phyloP scores from a whole-genome alignment of 2,329 filamentous ascomycete species.

The Ophiostoma populinum region DNA sequence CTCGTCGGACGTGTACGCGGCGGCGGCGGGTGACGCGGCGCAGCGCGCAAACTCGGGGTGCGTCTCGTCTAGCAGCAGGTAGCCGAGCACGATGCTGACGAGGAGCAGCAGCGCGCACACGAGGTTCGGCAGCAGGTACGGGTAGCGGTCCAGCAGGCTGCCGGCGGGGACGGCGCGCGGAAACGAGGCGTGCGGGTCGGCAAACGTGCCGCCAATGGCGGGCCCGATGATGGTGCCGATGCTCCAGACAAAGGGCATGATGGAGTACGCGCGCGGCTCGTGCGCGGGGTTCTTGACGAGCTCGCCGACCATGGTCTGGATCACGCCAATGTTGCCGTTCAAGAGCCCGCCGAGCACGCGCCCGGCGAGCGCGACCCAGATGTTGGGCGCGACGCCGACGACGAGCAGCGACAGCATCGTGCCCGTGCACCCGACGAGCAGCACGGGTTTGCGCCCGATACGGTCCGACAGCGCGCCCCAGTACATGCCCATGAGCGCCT shows the following conservation, averaged over 20 bases:
- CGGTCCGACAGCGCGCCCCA: constrained; percentile 76
- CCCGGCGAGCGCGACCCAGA: constrained; percentile 66
- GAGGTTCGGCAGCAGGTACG: constrained; percentile 79
- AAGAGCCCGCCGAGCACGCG: constrained; percentile 63
- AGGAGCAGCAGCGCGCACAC: constrained; percentile 64
- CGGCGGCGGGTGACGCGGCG: constrained; percentile 26
- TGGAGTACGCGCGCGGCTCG: constrained; percentile 71
- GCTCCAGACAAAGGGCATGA: constrained; percentile 91
- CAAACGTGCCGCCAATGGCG: constrained; percentile 73
- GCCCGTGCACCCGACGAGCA: constrained; percentile 64
- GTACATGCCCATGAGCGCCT: constrained; percentile 71
- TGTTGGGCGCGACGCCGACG: constrained; percentile 67
- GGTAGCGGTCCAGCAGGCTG: constrained; percentile 59
- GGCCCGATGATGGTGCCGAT: constrained; percentile 81
- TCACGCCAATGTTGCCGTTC: constrained; percentile 83
- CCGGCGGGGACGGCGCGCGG: constrained; percentile 50
- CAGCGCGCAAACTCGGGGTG: constrained; percentile 51
- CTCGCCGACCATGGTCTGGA: constrained; percentile 87
- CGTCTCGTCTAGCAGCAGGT: constrained; percentile 69
- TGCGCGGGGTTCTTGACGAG: constrained; percentile 69
- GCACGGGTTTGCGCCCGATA: constrained; percentile 69
- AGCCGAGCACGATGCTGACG: constrained; percentile 65
- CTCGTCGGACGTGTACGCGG: constrained; percentile 41
- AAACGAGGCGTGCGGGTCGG: constrained; percentile 58
- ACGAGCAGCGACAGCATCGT: constrained; percentile 71